Conservation (phyloP, 2,329 filamentous ascomycete species). For the Colletotrichum acutatum region DNA sequence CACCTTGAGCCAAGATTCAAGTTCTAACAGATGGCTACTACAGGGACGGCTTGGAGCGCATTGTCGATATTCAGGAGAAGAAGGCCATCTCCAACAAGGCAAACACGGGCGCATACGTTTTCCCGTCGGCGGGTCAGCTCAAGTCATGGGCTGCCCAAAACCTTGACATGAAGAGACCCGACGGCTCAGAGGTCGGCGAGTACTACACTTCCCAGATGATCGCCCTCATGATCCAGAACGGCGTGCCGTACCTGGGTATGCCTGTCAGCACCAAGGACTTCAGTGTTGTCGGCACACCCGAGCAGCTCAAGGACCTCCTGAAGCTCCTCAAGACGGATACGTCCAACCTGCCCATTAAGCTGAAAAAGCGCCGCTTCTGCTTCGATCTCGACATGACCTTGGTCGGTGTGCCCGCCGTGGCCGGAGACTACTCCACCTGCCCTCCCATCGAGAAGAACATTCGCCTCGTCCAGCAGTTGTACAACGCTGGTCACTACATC, state of each 20-base stretch:
- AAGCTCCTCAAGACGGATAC: constrained; percentile 39
- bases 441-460: constrained; percentile 44
- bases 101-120: constrained; percentile 43
- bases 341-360: constrained; percentile 36
- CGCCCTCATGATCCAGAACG: constrained; percentile 40
- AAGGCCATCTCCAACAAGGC: constrained; percentile 44
- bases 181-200: constrained; percentile 40
- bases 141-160: constrained; percentile 40
- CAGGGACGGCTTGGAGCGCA: constrained; percentile 38
- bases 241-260: constrained; percentile 41
- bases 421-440: constrained; percentile 44
- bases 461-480: constrained; percentile 42
- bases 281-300: constrained; percentile 43
- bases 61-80: constrained; percentile 44
- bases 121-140: constrained; percentile 40
- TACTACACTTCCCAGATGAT: constrained; percentile 43
- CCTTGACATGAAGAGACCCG: constrained; percentile 37
- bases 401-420: constrained; percentile 41
- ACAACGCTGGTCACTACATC: constrained; percentile 44
- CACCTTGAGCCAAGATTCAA: background rate
- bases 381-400: constrained; percentile 46
- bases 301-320: constrained; percentile 43
- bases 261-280: constrained; percentile 40
- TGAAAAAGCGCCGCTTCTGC: constrained; percentile 44
- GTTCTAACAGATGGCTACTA: background rate